These are phyloP conservation scores for Durotheca rogersii DNA, from an alignment of 495 filamentous ascomycete species.

Conservation along the genomic window DNA sequence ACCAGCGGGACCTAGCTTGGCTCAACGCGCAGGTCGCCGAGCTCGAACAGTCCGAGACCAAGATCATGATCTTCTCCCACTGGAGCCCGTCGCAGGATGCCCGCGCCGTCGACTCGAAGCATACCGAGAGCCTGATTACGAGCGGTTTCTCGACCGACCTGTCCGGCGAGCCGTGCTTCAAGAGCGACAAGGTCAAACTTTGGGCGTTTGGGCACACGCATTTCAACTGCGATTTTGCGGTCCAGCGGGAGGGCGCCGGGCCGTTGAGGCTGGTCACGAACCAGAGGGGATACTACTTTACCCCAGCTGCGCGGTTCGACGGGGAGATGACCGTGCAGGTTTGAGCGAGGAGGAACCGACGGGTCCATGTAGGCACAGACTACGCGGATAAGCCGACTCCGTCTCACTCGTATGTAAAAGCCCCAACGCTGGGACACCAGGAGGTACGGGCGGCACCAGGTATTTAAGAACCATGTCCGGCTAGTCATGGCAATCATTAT, in stretches of 20 bases:
- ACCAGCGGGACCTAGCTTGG: conserved; percentile 48
- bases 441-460: too few species aligned
- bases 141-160: conserved; percentile 46
- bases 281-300: conserved; percentile 36
- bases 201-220: conserved; percentile 61
- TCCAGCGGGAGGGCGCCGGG: conserved; percentile 8
- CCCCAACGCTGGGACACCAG: too few species aligned
- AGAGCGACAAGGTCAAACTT: conserved; percentile 42
- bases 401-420: too few species aligned
- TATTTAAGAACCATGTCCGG: too few species aligned
- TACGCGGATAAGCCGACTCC: too few species aligned
- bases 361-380: too few species aligned
- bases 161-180: conserved; percentile 44
- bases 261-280: conserved; percentile 21
- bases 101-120: conserved; percentile 41
- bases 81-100: conserved; percentile 46
- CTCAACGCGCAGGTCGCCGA: conserved; percentile 48
- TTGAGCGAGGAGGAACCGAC: too few species aligned
- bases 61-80: conserved; percentile 54
- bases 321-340: too few species aligned
- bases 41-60: conserved; percentile 38
- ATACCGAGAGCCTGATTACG: conserved; percentile 41
- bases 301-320: neutral
- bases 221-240: conserved; percentile 33
- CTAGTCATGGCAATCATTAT: too few species aligned